Evolutionary conservation across 805 yeast species (phyloP).

Genomic region (Tanozyma kutaoensis): DNA sequence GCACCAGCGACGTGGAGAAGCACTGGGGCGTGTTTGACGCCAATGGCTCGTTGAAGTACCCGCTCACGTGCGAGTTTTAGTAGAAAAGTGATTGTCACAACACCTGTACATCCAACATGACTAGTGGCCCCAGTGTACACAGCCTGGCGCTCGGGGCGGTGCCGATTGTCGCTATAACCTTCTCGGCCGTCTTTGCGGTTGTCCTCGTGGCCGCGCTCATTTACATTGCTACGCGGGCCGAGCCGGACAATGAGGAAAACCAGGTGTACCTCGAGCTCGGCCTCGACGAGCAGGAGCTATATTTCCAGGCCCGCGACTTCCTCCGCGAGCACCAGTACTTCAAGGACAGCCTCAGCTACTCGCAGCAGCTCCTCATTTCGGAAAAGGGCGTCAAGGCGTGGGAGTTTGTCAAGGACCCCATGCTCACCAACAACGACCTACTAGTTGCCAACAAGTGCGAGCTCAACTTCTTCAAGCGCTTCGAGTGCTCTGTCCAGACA

Average conservation of each 20-base stretch:
- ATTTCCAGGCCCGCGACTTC: constrained; percentile 49
- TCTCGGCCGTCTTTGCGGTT: too few species aligned
- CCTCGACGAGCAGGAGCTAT: constrained; percentile 56
- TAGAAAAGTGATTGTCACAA: too few species aligned
- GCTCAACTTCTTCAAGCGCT: constrained; percentile 41
- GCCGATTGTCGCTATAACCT: too few species aligned
- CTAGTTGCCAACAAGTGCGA: constrained; percentile 55
- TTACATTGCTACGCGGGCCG: too few species aligned
- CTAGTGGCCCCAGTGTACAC: too few species aligned
- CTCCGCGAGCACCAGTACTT: constrained; percentile 18
- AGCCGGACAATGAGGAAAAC: too few species aligned
- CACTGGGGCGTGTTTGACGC: constrained; percentile 87
- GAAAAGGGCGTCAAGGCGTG: constrained; percentile 86
- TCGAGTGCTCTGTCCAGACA: constrained; percentile 59
- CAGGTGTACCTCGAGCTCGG: constrained; percentile 46
- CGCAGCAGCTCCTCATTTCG: constrained; percentile 57
- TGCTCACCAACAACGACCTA: constrained; percentile 41
- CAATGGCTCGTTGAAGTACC: constrained; percentile 25
- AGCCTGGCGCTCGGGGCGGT: too few species aligned
- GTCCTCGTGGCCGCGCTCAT: too few species aligned
- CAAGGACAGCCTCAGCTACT: constrained; percentile 33
- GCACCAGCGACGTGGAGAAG: constrained; percentile 76
- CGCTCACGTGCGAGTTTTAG: constrained; percentile 21
- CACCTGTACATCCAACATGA: too few species aligned
- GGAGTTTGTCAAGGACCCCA: constrained; percentile 59